Percentiles rank a stretch among this genome's conserved stretches.
These are phyloP conservation scores for Primulina tabacum DNA, from an alignment of 257 asterid genomes.

Conservation along the genomic window DNA sequence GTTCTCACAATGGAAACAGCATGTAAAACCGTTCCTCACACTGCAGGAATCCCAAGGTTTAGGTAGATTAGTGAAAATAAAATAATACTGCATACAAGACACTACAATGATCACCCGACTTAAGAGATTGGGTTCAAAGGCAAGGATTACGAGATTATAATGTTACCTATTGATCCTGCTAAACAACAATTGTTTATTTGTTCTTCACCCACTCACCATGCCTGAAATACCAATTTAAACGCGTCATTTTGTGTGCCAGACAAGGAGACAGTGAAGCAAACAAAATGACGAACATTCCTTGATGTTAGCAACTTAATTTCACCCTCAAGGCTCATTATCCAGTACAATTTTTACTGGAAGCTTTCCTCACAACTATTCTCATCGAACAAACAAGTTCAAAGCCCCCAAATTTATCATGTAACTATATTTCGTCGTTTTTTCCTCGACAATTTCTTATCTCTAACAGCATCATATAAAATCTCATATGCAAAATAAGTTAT, in stretches of 20 bases:
- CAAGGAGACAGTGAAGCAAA: slow-evolving; percentile 20
- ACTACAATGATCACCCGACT: not conserved
- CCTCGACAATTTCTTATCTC: slow-evolving; percentile 61
- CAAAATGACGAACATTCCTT: slow-evolving; percentile 24
- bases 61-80: no score
- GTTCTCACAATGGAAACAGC: no score
- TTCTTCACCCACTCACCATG: slow-evolving; percentile 19
- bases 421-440: slow-evolving; percentile 32
- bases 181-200: slow-evolving; percentile 11
- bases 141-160: slow-evolving; percentile 1
- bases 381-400: slow-evolving; percentile 16
- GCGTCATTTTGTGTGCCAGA: slow-evolving; percentile 4
- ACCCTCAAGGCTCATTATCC: slow-evolving; percentile 14
- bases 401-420: slow-evolving; percentile 5
- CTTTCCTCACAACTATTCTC: slow-evolving; percentile 19
- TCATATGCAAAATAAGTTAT: slow-evolving; percentile 71
- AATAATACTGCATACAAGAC: no score
- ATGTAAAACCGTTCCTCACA: no score
- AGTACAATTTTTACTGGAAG: slow-evolving; percentile 17
- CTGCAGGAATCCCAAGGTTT: no score
- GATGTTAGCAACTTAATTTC: slow-evolving; percentile 22
- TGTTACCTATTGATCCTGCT: slow-evolving; percentile 19
- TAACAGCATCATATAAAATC: slow-evolving; percentile 64
- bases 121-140: not conserved
- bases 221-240: slow-evolving; percentile 21